These are phyloP conservation scores for Metarhizium sp. DNA, from an alignment of 2,329 filamentous ascomycete species.

Conservation along the genomic window DNA sequence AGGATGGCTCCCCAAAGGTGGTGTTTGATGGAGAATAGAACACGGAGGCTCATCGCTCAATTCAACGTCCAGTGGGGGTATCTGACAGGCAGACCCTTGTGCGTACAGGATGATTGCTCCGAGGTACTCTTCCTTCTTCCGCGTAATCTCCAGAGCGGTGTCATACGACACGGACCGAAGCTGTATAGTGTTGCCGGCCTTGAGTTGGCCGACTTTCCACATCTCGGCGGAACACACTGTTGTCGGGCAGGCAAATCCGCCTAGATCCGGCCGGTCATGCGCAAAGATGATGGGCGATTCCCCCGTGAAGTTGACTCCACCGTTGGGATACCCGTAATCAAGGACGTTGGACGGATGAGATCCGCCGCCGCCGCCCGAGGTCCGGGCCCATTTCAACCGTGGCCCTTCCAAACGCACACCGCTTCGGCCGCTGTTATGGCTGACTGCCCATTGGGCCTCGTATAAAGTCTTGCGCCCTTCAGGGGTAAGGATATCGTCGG, in stretches of 20 bases:
- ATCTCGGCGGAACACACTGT: constrained; percentile 22
- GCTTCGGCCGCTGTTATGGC: constrained; percentile 50
- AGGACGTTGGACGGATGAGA: constrained; percentile 46
- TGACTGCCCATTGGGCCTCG: constrained; percentile 47
- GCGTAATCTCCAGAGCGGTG: background rate
- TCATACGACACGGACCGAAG: constrained; percentile 1
- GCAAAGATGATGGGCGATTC: constrained; percentile 25
- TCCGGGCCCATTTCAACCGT: constrained; percentile 46
- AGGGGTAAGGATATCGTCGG: constrained; percentile 20
- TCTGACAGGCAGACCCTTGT: background rate
- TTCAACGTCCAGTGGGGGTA: background rate
- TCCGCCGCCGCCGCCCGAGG: constrained; percentile 53
- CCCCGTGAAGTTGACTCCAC: constrained; percentile 25
- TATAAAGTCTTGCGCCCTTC: constrained; percentile 50
- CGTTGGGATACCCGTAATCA: constrained; percentile 32
- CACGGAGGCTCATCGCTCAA: background rate
- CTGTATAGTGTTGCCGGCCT: constrained; percentile 16
- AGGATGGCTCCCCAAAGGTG: constrained; percentile 19
- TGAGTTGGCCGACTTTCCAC: constrained; percentile 27
- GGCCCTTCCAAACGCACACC: constrained; percentile 52
- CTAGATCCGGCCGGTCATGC: constrained; percentile 21
- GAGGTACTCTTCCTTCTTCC: constrained; percentile 1
- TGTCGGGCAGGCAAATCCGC: constrained; percentile 20
- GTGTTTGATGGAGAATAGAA: constrained; percentile 17
- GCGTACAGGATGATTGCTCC: background rate